Percentiles rank a stretch among this genome's conserved stretches.
Evolutionary conservation across 805 yeast genomes (phyloP).

Genomic region (Phaffomyces opuntiae): DNA sequence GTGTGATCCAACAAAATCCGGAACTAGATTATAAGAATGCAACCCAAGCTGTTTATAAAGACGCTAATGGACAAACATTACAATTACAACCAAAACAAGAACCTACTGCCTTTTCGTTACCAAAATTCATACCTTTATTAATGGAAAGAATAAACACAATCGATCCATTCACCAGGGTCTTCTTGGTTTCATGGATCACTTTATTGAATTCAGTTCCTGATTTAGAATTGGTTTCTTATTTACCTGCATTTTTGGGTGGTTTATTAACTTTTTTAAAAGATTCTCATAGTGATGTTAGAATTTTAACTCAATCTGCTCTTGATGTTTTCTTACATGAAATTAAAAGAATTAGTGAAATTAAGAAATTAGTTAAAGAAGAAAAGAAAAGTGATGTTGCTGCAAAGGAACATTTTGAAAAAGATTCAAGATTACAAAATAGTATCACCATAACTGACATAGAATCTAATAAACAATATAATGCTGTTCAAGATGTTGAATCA

Average conservation of each 20-base stretch:
- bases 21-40: constrained; percentile 31
- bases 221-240: constrained; percentile 73
- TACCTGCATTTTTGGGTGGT: constrained; percentile 87
- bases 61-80: constrained; percentile 50
- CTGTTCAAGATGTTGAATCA: too few species aligned
- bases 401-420: constrained; percentile 10
- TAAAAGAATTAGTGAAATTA: constrained; percentile 65
- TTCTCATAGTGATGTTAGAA: constrained; percentile 79
- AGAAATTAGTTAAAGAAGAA: constrained; percentile 38
- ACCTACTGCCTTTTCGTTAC: constrained; percentile 71
- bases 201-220: constrained; percentile 92
- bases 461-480: constrained; percentile 3
- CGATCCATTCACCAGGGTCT: constrained; percentile 88
- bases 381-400: constrained; percentile 8
- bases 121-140: constrained; percentile 84
- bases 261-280: constrained; percentile 73
- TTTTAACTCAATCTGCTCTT: constrained; percentile 73
- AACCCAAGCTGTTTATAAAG: constrained; percentile 38
- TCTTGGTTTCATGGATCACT: constrained; percentile 88
- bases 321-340: constrained; percentile 76
- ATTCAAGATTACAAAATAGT: constrained; percentile 10
- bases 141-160: constrained; percentile 87
- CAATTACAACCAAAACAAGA: constrained; percentile 56
- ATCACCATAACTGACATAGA: constrained; percentile 16
- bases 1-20: constrained; percentile 51